phyloP scores from a whole-genome alignment of 768 basidiomycete genomes.

The Candolleomyces efflorescens region DNA sequence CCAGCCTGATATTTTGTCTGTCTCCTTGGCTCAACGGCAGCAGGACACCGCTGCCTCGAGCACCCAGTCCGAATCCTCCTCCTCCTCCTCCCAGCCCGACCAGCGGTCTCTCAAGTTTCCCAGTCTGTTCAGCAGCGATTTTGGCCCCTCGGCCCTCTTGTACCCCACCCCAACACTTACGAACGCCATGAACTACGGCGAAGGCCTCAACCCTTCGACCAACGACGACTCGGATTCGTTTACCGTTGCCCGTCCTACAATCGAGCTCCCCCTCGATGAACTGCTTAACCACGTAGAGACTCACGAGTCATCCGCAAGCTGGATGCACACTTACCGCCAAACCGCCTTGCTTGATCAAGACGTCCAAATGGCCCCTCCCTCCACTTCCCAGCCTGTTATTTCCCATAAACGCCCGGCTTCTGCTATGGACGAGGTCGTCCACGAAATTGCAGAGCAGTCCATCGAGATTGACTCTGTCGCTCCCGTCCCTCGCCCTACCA shows the following conservation, averaged over 20 bases:
- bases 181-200: conserved; percentile 72
- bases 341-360: conserved; percentile 17
- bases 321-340: conserved; percentile 8
- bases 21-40: conserved; percentile 11
- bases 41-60: conserved; percentile 8
- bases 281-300: conserved; percentile 53
- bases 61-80: background rate
- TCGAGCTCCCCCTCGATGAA: conserved; percentile 84
- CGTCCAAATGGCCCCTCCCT: conserved; percentile 24
- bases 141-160: conserved; percentile 74
- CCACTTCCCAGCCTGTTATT: conserved; percentile 8
- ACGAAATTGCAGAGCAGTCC: conserved; percentile 24
- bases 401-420: conserved; percentile 11
- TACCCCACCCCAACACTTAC: conserved; percentile 64
- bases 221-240: conserved; percentile 50
- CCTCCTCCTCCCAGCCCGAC: conserved; percentile 13
- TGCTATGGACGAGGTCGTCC: conserved; percentile 27
- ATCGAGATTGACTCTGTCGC: conserved; percentile 24
- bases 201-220: conserved; percentile 52
- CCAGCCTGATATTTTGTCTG: background rate
- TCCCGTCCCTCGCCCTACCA: conserved; percentile 9
- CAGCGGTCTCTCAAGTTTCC: conserved; percentile 56
- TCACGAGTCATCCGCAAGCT: conserved; percentile 13
- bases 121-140: conserved; percentile 66
- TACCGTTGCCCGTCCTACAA: conserved; percentile 71